A percentile compares a stretch with the other conserved stretches of the same genome.
phyloP scores from a whole-genome alignment of 2,329 filamentous ascomycete genomes.

The Phialophora verrucosa region DNA sequence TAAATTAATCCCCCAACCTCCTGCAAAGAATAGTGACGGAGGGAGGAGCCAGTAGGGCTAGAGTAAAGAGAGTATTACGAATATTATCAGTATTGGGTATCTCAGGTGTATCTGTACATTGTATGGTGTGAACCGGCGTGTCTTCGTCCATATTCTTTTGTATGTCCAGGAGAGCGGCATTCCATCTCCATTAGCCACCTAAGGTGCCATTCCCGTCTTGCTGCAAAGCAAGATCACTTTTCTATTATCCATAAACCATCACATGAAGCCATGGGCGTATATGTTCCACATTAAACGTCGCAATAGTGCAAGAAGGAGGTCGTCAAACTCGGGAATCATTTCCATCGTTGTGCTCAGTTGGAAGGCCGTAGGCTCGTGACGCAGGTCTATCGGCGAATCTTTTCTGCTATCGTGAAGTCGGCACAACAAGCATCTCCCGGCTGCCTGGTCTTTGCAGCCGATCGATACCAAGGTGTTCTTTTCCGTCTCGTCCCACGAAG shows the following conservation, averaged over 20 bases:
- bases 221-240: background rate
- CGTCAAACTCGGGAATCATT: background rate
- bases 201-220: background rate
- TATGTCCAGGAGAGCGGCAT: background rate
- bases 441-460: constrained; percentile 54
- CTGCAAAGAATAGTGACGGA: background rate
- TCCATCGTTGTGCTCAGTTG: background rate
- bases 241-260: background rate
- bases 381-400: background rate
- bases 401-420: constrained; percentile 30
- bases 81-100: constrained; percentile 11
- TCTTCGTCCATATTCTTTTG: constrained; percentile 7
- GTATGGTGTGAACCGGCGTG: constrained; percentile 1
- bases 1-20: background rate
- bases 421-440: constrained; percentile 52
- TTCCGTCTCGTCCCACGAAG: constrained; percentile 63
- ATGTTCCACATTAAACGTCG: constrained; percentile 4
- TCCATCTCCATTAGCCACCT: background rate
- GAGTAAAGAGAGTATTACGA: background rate
- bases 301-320: background rate
- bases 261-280: background rate
- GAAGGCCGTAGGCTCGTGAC: background rate
- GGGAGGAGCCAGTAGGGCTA: background rate
- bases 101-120: constrained; percentile 10
- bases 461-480: constrained; percentile 66